phyloP scores from a whole-genome alignment of 805 yeast genomes.

The Wickerhamiella cacticola region DNA sequence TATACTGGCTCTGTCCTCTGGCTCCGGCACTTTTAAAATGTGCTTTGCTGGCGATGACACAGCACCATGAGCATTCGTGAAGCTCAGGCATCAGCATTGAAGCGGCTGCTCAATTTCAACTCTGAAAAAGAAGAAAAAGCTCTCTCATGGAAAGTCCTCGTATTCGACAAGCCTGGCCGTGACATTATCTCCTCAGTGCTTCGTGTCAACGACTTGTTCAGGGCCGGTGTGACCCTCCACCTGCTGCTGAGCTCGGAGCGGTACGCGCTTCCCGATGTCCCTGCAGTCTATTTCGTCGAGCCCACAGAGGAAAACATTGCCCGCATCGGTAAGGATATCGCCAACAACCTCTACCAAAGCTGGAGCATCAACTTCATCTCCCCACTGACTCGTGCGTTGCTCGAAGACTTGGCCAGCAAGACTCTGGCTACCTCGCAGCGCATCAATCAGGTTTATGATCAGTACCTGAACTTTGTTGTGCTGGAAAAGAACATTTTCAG shows the following conservation, averaged over 20 bases:
- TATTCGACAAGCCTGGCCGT: slow-evolving; percentile 70
- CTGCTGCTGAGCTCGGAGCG: slow-evolving; percentile 58
- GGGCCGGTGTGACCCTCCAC: slow-evolving; percentile 88
- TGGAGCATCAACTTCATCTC: slow-evolving; percentile 81
- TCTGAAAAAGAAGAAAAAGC: slow-evolving; percentile 34
- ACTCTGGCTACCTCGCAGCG: slow-evolving; percentile 54
- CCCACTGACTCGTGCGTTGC: slow-evolving; percentile 56
- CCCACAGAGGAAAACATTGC: slow-evolving; percentile 72
- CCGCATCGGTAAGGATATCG: slow-evolving; percentile 58
- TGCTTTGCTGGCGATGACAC: slow-evolving; percentile 7
- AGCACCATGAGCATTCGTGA: slow-evolving; percentile 12
- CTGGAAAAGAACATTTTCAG: slow-evolving; percentile 88
- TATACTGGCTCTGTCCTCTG: too few relatives aligned
- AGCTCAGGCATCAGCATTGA: slow-evolving; percentile 10
- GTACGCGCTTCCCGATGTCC: slow-evolving; percentile 85
- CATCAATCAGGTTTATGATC: slow-evolving; percentile 86
- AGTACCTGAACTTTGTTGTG: slow-evolving; percentile 80
- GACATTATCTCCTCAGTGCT: slow-evolving; percentile 82
- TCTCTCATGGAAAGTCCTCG: slow-evolving; percentile 70
- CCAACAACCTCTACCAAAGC: slow-evolving; percentile 61
- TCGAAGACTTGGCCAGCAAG: slow-evolving; percentile 82
- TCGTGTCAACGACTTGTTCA: slow-evolving; percentile 78
- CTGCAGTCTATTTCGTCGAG: slow-evolving; percentile 81
- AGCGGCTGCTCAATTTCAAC: slow-evolving; percentile 79
- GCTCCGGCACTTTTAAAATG: too few relatives aligned